phyloP scores from a whole-genome alignment of 768 basidiomycete genomes.

The Tylopilus vinaceipallidus region DNA sequence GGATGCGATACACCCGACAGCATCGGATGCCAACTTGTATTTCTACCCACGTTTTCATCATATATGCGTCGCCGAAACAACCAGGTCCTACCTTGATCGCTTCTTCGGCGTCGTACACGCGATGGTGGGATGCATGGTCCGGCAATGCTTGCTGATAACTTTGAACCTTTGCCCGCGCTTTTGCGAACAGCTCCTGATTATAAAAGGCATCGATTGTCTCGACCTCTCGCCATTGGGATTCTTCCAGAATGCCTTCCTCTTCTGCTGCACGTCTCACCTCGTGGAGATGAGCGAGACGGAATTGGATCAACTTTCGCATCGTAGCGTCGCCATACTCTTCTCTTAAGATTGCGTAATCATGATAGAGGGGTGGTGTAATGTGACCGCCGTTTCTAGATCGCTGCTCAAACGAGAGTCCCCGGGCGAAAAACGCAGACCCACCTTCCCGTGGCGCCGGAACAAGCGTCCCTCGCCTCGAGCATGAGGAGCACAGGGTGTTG shows the following conservation, averaged over 20 bases:
- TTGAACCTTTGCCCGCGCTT: conserved; percentile 41
- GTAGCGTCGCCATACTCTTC: conserved; percentile 41
- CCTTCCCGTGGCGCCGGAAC: conserved; percentile 75
- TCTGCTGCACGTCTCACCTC: conserved; percentile 47
- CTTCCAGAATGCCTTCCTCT: conserved; percentile 50
- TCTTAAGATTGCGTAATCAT: conserved; percentile 52
- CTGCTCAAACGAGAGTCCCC: not conserved
- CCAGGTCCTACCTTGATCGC: conserved; percentile 29
- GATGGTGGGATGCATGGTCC: conserved; percentile 38
- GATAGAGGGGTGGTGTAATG: conserved; percentile 56
- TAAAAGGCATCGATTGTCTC: conserved; percentile 59
- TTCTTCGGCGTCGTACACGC: conserved; percentile 33
- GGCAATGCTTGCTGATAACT: conserved; percentile 50
- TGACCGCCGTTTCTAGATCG: conserved; percentile 65
- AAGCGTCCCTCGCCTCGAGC: conserved; percentile 78
- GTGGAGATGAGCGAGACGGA: conserved; percentile 57
- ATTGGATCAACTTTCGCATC: conserved; percentile 56
- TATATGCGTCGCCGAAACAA: not conserved
- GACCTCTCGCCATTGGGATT: conserved; percentile 57
- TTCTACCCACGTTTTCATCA: conserved; percentile 33
- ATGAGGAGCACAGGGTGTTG: conserved; percentile 53
- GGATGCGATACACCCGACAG: conserved; percentile 50
- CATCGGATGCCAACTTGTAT: conserved; percentile 43
- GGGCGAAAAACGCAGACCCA: conserved; percentile 28
- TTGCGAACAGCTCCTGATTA: conserved; percentile 38